phyloP scores from a whole-genome alignment of 2,329 filamentous ascomycete species.

The Epichloe brachyelytri region DNA sequence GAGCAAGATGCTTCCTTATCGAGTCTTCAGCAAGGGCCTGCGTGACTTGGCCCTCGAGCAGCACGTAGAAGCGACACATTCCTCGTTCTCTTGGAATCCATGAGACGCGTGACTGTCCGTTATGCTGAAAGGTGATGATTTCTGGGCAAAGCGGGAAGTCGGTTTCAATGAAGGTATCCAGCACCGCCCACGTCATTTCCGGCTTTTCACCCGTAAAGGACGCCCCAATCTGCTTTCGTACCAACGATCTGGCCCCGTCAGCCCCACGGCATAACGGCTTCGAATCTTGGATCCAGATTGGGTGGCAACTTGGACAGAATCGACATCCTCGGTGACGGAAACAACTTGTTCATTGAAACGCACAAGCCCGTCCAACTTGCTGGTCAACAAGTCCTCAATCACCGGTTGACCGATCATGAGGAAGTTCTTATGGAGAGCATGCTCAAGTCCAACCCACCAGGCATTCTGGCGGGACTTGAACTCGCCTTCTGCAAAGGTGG shows the following conservation, averaged over 20 bases:
- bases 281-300: conserved; percentile 18
- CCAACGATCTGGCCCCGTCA: conserved; percentile 36
- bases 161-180: conserved; percentile 36
- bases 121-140: conserved; percentile 33
- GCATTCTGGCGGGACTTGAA: conserved; percentile 34
- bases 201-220: conserved; percentile 33
- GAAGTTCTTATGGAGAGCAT: conserved; percentile 33
- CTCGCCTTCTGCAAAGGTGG: conserved; percentile 31
- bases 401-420: conserved; percentile 37
- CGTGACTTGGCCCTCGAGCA: conserved; percentile 32
- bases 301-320: conserved; percentile 29
- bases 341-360: conserved; percentile 25
- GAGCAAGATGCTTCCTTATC: conserved; percentile 30
- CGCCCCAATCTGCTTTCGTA: conserved; percentile 28
- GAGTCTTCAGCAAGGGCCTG: conserved; percentile 26
- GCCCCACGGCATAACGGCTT: conserved; percentile 34
- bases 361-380: conserved; percentile 20
- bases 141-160: conserved; percentile 32
- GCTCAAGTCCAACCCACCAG: conserved; percentile 34
- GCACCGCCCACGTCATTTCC: conserved; percentile 35
- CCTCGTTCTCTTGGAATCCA: conserved; percentile 36
- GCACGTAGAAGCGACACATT: conserved; percentile 33
- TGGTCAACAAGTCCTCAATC: conserved; percentile 27
- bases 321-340: conserved; percentile 42
- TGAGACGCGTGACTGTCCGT: conserved; percentile 31